Evolutionary conservation across 257 asterid species (phyloP).

Genomic region (Cruciata laevipes): DNA sequence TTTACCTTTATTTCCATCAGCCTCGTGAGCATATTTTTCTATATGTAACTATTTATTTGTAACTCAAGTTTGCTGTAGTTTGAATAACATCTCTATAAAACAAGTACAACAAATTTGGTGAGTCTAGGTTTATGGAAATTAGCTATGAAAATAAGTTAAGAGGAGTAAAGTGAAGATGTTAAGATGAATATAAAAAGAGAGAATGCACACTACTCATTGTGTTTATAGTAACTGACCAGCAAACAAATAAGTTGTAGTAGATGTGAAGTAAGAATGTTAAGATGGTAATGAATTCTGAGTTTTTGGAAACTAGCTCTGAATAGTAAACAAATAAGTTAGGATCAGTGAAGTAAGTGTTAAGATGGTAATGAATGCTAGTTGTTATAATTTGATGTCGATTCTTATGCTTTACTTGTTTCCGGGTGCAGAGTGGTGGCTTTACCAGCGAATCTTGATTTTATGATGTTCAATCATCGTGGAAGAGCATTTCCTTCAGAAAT

Average conservation of each 20-base stretch:
- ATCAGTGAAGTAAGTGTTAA: too few species aligned
- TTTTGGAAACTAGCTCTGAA: too few species aligned
- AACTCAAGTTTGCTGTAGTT: background rate
- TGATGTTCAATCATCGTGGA: constrained; percentile 95
- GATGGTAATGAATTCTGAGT: background rate
- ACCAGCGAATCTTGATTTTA: constrained; percentile 82
- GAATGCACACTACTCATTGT: too few species aligned
- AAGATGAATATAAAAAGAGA: too few species aligned
- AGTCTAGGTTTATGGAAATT: background rate
- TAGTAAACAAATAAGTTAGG: too few species aligned
- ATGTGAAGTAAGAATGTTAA: background rate
- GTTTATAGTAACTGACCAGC: too few species aligned
- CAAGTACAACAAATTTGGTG: background rate
- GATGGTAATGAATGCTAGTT: too few species aligned
- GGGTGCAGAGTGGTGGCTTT: constrained; percentile 67
- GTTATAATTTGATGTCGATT: background rate
- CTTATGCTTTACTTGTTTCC: background rate
- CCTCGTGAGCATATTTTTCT: background rate
- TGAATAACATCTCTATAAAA: background rate
- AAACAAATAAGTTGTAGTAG: too few species aligned
- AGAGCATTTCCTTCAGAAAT: constrained; percentile 56
- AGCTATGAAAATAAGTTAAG: background rate
- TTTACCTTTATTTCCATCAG: background rate
- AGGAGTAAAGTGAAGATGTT: too few species aligned
- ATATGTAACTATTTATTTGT: background rate